These are phyloP conservation scores for Mortierella sp. DNA, from an alignment of 371 early-diverging fungal genomes.

Conservation along the genomic window DNA sequence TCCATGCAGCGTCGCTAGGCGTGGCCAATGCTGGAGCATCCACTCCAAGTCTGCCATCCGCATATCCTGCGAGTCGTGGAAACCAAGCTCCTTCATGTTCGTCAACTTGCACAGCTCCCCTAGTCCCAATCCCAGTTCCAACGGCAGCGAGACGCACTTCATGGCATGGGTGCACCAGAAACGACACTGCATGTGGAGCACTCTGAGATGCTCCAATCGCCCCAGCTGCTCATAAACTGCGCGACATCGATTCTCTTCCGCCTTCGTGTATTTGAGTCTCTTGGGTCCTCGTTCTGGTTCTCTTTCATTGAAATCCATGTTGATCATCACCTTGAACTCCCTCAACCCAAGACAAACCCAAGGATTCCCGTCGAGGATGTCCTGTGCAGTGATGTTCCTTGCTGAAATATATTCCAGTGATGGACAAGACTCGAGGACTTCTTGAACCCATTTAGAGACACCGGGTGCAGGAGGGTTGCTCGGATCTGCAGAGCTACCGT, in stretches of 20 bases:
- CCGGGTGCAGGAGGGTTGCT: neutral
- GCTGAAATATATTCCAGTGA: neutral
- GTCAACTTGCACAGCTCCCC: too few relatives aligned
- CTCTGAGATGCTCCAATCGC: too few relatives aligned
- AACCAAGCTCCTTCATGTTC: too few relatives aligned
- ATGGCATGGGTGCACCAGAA: too few relatives aligned
- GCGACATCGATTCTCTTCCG: neutral
- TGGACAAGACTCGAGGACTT: neutral
- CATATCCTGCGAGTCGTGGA: too few relatives aligned
- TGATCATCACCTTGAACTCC: neutral
- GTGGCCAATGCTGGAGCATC: too few relatives aligned
- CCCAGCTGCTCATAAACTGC: neutral
- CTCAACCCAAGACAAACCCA: slow-evolving; percentile 2
- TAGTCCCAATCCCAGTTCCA: too few relatives aligned
- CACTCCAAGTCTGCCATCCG: too few relatives aligned
- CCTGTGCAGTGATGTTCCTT: neutral
- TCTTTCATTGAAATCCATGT: neutral
- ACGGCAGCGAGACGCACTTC: too few relatives aligned
- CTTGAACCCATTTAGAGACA: neutral
- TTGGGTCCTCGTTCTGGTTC: neutral
- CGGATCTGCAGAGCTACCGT: neutral
- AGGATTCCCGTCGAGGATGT: neutral
- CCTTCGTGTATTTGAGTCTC: neutral
- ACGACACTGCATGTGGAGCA: too few relatives aligned
- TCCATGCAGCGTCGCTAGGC: too few relatives aligned